Evolutionary conservation across 352 stramenopile species (phyloP), one percentile per base, ranked within the genome.

Genomic region (Pythium sp.): DNA sequence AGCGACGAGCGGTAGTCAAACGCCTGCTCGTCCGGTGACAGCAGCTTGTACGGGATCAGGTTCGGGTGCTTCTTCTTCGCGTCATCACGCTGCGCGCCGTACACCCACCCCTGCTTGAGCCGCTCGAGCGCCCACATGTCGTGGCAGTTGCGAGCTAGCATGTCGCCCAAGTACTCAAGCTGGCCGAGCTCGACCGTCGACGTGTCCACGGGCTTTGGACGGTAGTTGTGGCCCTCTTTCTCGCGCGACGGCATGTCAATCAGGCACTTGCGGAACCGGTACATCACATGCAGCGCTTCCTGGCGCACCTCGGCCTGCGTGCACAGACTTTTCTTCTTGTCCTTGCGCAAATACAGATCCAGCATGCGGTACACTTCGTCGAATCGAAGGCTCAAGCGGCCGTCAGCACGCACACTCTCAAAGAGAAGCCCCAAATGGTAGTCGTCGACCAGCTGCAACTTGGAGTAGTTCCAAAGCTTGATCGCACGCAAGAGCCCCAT

Each of bases 181-280:
- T 83, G 83, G 0, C 87, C 81, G 22, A 96, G 67, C 46, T 92
- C 86, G n/a, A 96, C 76, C 20, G 65, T 72, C 38, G 71, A 82
- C 28, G 88, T 96, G 28, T 96, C 88, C 43, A 96, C 86, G 34
- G 88, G 88, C 70, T 96, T 95, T 12, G 88, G 88, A 1, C 81
- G 76, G 63, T 96, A 96, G 59, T 96, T 93, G 71, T 96, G 87
- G 4, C 88, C 88, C 72, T 96, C 88, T 43, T 95, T 94, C 65
- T 96, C 88, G 62, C 88, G 85, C 49, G 87, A 95, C 43, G 88
- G 88, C 88, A 96, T 96, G 60, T 95, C 88, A 22, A 94, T 96
- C 14, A 96, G 72, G 65, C 84, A 94, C 64, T 91, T 93, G 15
- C 86, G 84, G 82, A 96, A 96, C 22, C 88, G 87, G 57, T 92